Percentiles rank a stretch among this genome's conserved stretches.
phyloP scores from a whole-genome alignment of 805 yeast genomes.

The Suhomyces emberorum region DNA sequence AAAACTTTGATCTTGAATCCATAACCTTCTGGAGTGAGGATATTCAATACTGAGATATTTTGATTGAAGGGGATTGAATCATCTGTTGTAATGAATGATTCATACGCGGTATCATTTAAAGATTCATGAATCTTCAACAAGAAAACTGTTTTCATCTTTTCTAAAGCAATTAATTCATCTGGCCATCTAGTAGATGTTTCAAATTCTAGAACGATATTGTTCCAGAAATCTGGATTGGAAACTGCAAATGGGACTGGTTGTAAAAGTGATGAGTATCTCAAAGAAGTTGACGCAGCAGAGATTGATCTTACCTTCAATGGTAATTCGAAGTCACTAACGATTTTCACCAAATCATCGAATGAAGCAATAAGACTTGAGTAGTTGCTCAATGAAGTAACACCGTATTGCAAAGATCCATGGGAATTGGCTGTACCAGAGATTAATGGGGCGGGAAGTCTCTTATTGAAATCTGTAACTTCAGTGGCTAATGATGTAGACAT shows the following conservation, averaged over 20 bases:
- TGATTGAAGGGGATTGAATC: slow-evolving; percentile 61
- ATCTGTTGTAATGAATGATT: slow-evolving; percentile 63
- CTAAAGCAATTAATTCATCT: slow-evolving; percentile 79
- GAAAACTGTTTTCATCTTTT: slow-evolving; percentile 88
- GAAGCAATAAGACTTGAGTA: slow-evolving; percentile 34
- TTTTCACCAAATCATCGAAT: slow-evolving; percentile 49
- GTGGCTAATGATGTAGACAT: slow-evolving; percentile 34
- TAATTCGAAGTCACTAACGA: slow-evolving; percentile 45
- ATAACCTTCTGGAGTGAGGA: slow-evolving; percentile 85
- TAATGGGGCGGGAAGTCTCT: slow-evolving; percentile 56
- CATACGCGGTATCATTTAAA: slow-evolving; percentile 48
- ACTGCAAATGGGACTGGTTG: slow-evolving; percentile 82
- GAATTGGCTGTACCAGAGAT: slow-evolving; percentile 56
- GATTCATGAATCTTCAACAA: slow-evolving; percentile 57
- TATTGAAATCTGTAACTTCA: slow-evolving; percentile 45
- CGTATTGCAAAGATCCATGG: slow-evolving; percentile 13
- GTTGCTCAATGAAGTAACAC: slow-evolving; percentile 30
- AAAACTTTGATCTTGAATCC: slow-evolving; percentile 76
- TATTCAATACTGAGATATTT: slow-evolving; percentile 53
- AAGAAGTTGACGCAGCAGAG: slow-evolving; percentile 67
- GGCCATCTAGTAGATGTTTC: slow-evolving; percentile 96
- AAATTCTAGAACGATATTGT: slow-evolving; percentile 78
- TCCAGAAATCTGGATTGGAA: slow-evolving; percentile 73
- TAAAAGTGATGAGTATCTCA: slow-evolving; percentile 71
- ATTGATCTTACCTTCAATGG: slow-evolving; percentile 75